phyloP scores from a whole-genome alignment of 1,284 basidiomycete genomes.

The Ustilago loliicola region DNA sequence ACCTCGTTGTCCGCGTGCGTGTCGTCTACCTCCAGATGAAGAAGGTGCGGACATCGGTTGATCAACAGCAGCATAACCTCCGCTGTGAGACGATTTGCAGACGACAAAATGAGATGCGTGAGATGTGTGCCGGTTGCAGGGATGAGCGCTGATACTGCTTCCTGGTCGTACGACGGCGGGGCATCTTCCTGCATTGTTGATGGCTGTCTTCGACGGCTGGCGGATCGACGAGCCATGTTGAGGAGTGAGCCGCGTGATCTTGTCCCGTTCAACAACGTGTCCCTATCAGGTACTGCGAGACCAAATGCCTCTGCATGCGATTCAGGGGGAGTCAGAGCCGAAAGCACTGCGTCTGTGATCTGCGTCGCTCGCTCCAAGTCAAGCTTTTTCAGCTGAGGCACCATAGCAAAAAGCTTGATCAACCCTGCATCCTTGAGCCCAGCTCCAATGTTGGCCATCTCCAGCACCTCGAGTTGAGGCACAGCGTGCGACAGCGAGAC shows the following conservation, averaged over 20 bases:
- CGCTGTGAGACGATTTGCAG: slow-evolving; percentile 34
- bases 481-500: slow-evolving; percentile 80
- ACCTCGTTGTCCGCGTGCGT: slow-evolving; percentile 52
- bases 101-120: slow-evolving; percentile 81
- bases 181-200: slow-evolving; percentile 15
- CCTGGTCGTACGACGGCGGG: slow-evolving; percentile 28
- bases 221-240: slow-evolving; percentile 31
- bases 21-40: slow-evolving; percentile 60
- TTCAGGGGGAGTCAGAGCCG: slow-evolving; percentile 76
- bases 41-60: slow-evolving; percentile 47
- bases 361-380: slow-evolving; percentile 86
- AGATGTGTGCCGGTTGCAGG: slow-evolving; percentile 76
- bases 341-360: slow-evolving; percentile 81
- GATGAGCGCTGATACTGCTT: slow-evolving; percentile 41
- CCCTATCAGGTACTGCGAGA: slow-evolving; percentile 28
- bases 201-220: slow-evolving; percentile 34
- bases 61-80: slow-evolving; percentile 48
- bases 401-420: slow-evolving; percentile 79
- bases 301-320: slow-evolving; percentile 48
- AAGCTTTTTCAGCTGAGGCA: slow-evolving; percentile 79
- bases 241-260: slow-evolving; percentile 38
- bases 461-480: slow-evolving; percentile 82
- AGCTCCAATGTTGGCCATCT: slow-evolving; percentile 79
- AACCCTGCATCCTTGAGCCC: slow-evolving; percentile 77
- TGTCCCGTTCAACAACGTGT: slow-evolving; percentile 25